Base-by-base conservation (phyloP, 257 asterid species). In the Przewalskia tangutica region DNA sequence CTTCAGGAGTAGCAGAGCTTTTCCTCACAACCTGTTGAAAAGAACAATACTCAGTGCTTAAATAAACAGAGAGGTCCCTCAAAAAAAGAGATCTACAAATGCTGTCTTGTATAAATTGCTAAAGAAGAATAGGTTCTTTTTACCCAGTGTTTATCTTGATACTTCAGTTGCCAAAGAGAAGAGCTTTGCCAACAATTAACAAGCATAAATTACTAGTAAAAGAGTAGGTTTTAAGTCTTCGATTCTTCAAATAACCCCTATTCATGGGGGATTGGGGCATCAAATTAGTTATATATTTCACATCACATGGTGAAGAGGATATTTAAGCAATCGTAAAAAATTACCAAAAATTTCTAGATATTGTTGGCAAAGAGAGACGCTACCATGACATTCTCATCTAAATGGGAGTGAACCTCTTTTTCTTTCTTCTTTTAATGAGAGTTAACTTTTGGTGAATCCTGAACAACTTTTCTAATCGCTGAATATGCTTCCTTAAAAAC, bases 1-100 rank as follows among this genome's bases (percentile, higher is more conserved):
- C 91, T 85, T 96, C 97, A 7, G 84, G 91, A 81, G 88, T 96
- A 66, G 91, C 92, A 17, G 95, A 84, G 86, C 85, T 85, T 85
- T 94, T 96, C 84, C 84, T 87, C 8, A 89, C 89, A 81, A 96
- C 89, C 99, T 96, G 87, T 86, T 83, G 4, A 54, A 60, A 68
- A 34, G 68, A 23, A 48, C 3, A 36, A 66, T 2, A 66, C 20
- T 73, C 40, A 0, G 11, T 23, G 79, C 60, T 44, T 48, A 48
- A 73, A 73, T 73, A 5, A 71, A 13, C 60, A 23, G 6, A 46
- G 16, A 73, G 38, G 44, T 23, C 60, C 42, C 79, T 46, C 59
- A 48, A 32, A 46, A 16, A 14, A 16, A 36, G 51, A 36, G 75
- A 65, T 34, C 12, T 1, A 34, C 48, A 65, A 65, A 65, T 36